phyloP scores from a whole-genome alignment of 2,329 filamentous ascomycete genomes.

The Colletotrichum magnum region DNA sequence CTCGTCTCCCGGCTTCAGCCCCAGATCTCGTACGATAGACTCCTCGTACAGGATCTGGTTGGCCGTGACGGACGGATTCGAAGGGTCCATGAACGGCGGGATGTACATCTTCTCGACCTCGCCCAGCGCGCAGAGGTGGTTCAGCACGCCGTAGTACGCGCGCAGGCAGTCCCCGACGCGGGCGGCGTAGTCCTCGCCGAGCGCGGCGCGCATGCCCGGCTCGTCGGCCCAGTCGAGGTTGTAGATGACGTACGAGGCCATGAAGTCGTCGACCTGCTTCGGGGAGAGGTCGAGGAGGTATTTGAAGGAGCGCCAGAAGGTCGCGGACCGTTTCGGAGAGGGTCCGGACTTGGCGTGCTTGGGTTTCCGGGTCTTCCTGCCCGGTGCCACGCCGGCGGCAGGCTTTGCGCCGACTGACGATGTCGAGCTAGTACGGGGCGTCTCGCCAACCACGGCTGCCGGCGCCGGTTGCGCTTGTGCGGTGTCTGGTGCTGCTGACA shows the following conservation, averaged over 20 bases:
- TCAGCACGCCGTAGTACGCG: slow-evolving; percentile 67
- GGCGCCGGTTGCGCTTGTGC: not conserved
- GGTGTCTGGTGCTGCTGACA: slow-evolving; percentile 27
- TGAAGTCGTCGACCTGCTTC: slow-evolving; percentile 67
- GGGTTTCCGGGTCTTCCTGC: not conserved
- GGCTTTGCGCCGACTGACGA: slow-evolving; percentile 35
- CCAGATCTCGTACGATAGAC: slow-evolving; percentile 62
- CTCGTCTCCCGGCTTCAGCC: slow-evolving; percentile 58
- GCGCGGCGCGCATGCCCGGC: slow-evolving; percentile 59
- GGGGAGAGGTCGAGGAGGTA: slow-evolving; percentile 63
- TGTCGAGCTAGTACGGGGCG: slow-evolving; percentile 32
- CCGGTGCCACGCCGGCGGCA: not conserved
- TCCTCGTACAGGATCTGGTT: slow-evolving; percentile 69
- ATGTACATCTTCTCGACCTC: slow-evolving; percentile 73
- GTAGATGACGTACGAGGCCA: slow-evolving; percentile 70
- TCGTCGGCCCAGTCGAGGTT: slow-evolving; percentile 69
- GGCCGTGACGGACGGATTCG: slow-evolving; percentile 60
- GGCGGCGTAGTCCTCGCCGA: slow-evolving; percentile 64
- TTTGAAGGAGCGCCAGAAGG: slow-evolving; percentile 64
- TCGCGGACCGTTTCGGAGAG: slow-evolving; percentile 62
- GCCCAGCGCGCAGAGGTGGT: slow-evolving; percentile 68
- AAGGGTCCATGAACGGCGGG: slow-evolving; percentile 66
- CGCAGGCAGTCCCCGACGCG: slow-evolving; percentile 66
- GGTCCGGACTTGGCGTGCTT: not conserved
- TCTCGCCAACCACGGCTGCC: not conserved